These are phyloP conservation scores for Jatropha podagrica DNA, from an alignment of 441 rosid species.

Conservation along the genomic window DNA sequence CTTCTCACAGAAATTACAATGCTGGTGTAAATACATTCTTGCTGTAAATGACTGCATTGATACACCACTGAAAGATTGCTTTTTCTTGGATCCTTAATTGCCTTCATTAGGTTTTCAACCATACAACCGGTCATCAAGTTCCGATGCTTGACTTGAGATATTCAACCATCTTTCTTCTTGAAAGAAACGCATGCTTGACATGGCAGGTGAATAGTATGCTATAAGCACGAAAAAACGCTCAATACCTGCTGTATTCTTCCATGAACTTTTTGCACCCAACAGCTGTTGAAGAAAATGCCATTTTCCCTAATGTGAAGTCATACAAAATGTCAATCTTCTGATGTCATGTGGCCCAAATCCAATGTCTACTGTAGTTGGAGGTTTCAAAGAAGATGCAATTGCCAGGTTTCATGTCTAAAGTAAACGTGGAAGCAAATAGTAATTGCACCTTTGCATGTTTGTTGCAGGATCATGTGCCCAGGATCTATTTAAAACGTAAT, in stretches of 20 bases:
- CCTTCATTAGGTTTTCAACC: not conserved
- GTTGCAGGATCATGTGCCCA: not conserved
- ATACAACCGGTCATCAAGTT: not conserved
- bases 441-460: not conserved
- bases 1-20: constrained; percentile 19
- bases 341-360: not conserved
- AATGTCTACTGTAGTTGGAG: not conserved
- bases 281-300: not conserved
- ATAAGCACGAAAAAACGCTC: not conserved
- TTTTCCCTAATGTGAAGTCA: not conserved
- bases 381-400: not conserved
- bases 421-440: not conserved
- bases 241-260: not conserved
- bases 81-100: not conserved
- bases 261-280: not conserved
- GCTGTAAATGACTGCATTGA: constrained; percentile 30
- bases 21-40: constrained; percentile 34
- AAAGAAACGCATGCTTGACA: not conserved
- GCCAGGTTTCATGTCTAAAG: not conserved
- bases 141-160: not conserved
- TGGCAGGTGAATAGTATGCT: not conserved
- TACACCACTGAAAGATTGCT: constrained; percentile 12
- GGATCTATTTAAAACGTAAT: not conserved
- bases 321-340: not conserved
- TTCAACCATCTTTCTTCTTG: not conserved